Conservation (phyloP, 768 basidiomycete species). For the Calocybe gangraenosa region DNA sequence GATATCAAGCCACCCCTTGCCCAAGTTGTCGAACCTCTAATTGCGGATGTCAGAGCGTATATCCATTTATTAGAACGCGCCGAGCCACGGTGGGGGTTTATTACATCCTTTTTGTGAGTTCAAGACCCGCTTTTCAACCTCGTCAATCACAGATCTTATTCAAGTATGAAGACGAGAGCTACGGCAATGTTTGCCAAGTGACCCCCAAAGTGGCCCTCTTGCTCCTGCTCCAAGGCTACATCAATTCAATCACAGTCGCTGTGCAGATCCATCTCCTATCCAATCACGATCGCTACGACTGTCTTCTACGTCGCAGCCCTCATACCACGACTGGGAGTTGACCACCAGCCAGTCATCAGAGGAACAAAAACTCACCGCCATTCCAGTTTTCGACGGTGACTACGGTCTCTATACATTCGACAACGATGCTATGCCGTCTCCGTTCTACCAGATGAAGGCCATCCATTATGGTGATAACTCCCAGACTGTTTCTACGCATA, state of each 20-base stretch:
- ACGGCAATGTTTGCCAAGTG: constrained; percentile 9
- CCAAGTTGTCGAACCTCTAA: constrained; percentile 29
- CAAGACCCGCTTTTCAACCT: not conserved
- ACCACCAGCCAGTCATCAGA: too few species aligned
- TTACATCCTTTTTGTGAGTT: constrained; percentile 28
- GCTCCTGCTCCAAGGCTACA: too few species aligned
- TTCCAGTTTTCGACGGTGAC: not conserved
- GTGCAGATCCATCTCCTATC: too few species aligned
- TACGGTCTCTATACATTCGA: not conserved
- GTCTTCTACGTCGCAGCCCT: too few species aligned
- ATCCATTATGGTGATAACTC: not conserved
- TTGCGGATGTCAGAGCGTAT: constrained; percentile 36
- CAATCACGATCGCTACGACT: too few species aligned
- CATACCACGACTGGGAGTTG: too few species aligned
- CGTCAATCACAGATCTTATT: not conserved
- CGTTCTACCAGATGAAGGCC: constrained; percentile 4
- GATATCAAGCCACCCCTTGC: constrained; percentile 31
- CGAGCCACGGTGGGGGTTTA: constrained; percentile 31
- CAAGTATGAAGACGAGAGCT: not conserved
- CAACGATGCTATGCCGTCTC: not conserved
- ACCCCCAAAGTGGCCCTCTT: not conserved
- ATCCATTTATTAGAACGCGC: constrained; percentile 37
- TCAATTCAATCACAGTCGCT: too few species aligned
- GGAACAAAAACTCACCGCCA: too few species aligned
- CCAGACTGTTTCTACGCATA: not conserved